phyloP scores from a whole-genome alignment of 1,284 basidiomycete genomes.

The Tranzscheliella williamsii region DNA sequence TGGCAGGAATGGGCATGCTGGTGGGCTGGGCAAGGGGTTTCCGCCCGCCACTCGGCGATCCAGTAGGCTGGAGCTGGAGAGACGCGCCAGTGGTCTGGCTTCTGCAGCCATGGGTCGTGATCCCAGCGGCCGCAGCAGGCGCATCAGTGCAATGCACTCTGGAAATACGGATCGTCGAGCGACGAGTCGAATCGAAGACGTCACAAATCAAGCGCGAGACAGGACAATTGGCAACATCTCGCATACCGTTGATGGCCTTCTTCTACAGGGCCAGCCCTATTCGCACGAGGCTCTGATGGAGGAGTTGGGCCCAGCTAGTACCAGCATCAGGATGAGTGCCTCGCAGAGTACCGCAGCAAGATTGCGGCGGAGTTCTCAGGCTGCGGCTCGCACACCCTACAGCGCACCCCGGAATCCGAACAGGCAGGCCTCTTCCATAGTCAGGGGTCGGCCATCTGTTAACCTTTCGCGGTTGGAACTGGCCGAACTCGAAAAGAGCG shows the following conservation, averaged over 20 bases:
- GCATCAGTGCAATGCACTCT: constrained; percentile 38
- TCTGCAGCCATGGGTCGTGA: constrained; percentile 28
- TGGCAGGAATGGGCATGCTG: neutral
- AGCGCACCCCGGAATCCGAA: constrained; percentile 23
- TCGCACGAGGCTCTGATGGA: constrained; percentile 32
- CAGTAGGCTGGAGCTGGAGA: constrained; percentile 22
- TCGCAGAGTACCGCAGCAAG: constrained; percentile 14
- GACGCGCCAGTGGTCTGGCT: constrained; percentile 20
- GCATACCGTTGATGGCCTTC: constrained; percentile 37
- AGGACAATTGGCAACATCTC: constrained; percentile 35
- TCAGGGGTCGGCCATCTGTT: constrained; percentile 20
- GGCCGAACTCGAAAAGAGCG: neutral
- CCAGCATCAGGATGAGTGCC: constrained; percentile 16
- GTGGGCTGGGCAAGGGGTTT: constrained; percentile 16
- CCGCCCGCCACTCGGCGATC: constrained; percentile 20
- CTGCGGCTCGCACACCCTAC: constrained; percentile 29
- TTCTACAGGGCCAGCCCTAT: constrained; percentile 21
- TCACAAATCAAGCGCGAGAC: constrained; percentile 16
- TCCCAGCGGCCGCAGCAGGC: constrained; percentile 33
- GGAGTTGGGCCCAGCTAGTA: constrained; percentile 13
- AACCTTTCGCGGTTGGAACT: constrained; percentile 23
- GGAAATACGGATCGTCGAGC: constrained; percentile 20
- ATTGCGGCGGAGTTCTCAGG: constrained; percentile 32
- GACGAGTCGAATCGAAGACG: constrained; percentile 18
- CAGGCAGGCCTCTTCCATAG: constrained; percentile 12